Base-by-base conservation (phyloP, 257 asterid genomes). In the Capsicum chinense region DNA sequence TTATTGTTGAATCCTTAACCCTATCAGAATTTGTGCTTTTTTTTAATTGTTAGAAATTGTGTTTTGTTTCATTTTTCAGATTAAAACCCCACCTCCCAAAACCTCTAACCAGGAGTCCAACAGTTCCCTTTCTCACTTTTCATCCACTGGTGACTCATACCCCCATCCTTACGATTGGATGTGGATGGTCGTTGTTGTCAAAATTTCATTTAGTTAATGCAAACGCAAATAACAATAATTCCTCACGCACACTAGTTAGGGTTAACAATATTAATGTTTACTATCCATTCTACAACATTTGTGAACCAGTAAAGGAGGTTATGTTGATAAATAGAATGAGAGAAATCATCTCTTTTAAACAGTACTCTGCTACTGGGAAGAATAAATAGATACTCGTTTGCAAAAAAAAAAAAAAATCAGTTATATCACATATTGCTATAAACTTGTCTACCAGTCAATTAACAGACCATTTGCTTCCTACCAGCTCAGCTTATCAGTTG, bases 1-100 rank as follows among this genome's bases (percentile, higher is more conserved):
- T 76, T 76, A 54, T 14, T 13, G 47, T n/a, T 54, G 48, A 76
- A 26, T 76, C 63, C 47, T 26, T 76, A 76, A 76, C 63, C 63
- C 10, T 15, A 52, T 76, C 42, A 76, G 56, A 16, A 37, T 7
- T 42, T 69, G 33, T 42, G 79, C 9, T 15, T 42, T 66, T 8
- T 8, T 66, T 13, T 14, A 3, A 16, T 58, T 58, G 63, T 58
- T 16, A 16, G 12, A 67, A 33, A 67, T 13, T 35, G 12, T 66
- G 47, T 56, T 15, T 68, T 39, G 56, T 21, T 39, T 39, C 59
- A 5, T 48, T 73, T 47, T 73, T 69, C 8, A 10, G 54, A 69
- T 16, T 69, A 33, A 33, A 39, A 68, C 21, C 3, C 52, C 76
- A 14, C 50, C 76, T 17, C 71, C 71, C 56, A 42, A 44, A 70